These are phyloP conservation scores for Trapa incisa DNA, from an alignment of 345 rosid genomes.

Conservation along the genomic window DNA sequence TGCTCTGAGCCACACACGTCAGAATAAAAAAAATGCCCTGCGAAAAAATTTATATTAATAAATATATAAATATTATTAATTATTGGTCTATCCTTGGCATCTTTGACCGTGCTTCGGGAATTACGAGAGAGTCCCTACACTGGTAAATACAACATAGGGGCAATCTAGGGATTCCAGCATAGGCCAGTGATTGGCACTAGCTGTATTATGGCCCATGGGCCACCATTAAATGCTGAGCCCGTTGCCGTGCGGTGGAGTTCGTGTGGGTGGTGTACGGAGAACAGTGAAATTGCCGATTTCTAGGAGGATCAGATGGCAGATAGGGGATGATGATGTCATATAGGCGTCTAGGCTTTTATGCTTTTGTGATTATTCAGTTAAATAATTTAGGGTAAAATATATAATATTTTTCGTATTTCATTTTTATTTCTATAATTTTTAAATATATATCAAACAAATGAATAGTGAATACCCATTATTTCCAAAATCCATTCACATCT, in stretches of 20 bases:
- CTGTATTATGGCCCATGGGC: conserved; percentile 2
- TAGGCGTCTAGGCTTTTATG: not conserved
- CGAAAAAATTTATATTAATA: not conserved
- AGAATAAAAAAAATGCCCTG: not conserved
- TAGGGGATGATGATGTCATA: not conserved
- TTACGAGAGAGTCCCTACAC: not conserved
- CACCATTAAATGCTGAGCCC: not conserved
- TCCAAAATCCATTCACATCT: too few relatives aligned
- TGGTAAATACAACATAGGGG: not conserved
- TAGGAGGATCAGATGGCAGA: not conserved
- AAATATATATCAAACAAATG: too few relatives aligned
- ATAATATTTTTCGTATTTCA: too few relatives aligned
- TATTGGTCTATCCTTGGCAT: not conserved
- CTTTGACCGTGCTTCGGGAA: not conserved
- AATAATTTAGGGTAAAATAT: too few relatives aligned
- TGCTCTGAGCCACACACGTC: conserved; percentile 17
- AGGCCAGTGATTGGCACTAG: not conserved
- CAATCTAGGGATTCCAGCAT: not conserved
- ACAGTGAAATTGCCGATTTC: too few relatives aligned
- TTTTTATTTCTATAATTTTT: too few relatives aligned
- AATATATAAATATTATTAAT: not conserved
- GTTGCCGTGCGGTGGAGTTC: not conserved
- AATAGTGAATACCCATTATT: too few relatives aligned
- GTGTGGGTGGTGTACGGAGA: too few relatives aligned
- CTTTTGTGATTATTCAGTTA: not conserved